phyloP scores from a whole-genome alignment of 176 grass and related monocot genomes.

The Avena sativa region DNA sequence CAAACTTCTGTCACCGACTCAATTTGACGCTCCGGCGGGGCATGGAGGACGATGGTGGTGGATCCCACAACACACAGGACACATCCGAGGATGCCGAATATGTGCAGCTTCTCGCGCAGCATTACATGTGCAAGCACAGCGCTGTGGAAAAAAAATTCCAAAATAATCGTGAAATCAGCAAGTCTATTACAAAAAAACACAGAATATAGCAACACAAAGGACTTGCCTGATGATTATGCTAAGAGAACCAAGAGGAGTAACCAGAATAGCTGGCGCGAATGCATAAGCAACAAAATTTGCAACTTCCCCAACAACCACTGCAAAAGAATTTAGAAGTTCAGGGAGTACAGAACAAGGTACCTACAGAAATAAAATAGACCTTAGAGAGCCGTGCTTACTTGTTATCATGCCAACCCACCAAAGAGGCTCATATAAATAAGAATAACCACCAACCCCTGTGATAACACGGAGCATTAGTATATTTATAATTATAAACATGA shows the following conservation, averaged over 20 bases:
- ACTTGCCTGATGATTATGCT: constrained; percentile 89
- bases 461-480: constrained; percentile 40
- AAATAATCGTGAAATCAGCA: background rate
- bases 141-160: constrained; percentile 34
- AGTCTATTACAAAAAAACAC: background rate
- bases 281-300: constrained; percentile 93
- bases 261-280: constrained; percentile 88
- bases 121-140: constrained; percentile 78
- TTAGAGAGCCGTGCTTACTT: constrained; percentile 45
- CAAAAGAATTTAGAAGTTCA: constrained; percentile 14
- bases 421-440: constrained; percentile 74
- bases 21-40: constrained; percentile 77
- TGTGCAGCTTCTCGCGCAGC: constrained; percentile 76
- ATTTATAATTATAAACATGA: background rate
- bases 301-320: constrained; percentile 92
- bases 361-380: constrained; percentile 10
- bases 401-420: constrained; percentile 88
- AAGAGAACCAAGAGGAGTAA: constrained; percentile 89
- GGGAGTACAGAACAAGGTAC: background rate
- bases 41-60: constrained; percentile 88
- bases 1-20: constrained; percentile 81
- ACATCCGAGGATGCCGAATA: constrained; percentile 83
- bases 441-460: constrained; percentile 76
- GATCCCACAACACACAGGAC: constrained; percentile 85
- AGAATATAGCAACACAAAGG: background rate